These are phyloP conservation scores for Lentinula boryana DNA, from an alignment of 768 basidiomycete species.

Conservation along the genomic window DNA sequence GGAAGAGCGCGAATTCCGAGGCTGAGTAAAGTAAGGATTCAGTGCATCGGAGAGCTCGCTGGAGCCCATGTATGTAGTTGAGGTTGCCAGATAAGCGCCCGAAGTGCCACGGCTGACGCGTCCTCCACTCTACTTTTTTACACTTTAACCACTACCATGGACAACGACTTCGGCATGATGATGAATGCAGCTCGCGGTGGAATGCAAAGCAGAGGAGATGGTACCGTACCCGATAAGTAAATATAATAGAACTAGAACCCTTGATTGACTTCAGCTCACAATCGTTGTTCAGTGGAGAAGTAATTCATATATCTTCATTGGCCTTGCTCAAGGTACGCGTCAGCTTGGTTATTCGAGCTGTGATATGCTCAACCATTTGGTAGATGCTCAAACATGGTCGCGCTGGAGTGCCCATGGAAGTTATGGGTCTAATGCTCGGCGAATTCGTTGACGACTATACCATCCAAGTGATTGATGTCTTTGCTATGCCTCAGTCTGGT, in stretches of 20 bases:
- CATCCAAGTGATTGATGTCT: constrained; percentile 92
- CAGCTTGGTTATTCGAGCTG: background rate
- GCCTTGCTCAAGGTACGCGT: constrained; percentile 85
- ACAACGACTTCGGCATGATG: constrained; percentile 47
- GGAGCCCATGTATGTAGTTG: background rate
- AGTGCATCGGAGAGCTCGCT: constrained; percentile 79
- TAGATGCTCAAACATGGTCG: constrained; percentile 99
- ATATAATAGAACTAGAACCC: constrained; percentile 11
- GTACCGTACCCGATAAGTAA: constrained; percentile 71
- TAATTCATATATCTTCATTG: constrained; percentile 94
- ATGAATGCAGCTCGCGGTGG: constrained; percentile 32
- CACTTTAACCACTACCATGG: constrained; percentile 28
- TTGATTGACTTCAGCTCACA: background rate
- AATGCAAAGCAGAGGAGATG: constrained; percentile 37
- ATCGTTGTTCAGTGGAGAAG: constrained; percentile 63
- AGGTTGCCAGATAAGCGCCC: background rate
- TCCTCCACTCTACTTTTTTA: constrained; percentile 21
- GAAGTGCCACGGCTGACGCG: constrained; percentile 28
- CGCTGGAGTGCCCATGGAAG: constrained; percentile 98
- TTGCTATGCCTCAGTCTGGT: constrained; percentile 98
- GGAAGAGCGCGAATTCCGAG: constrained; percentile 17
- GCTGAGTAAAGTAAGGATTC: constrained; percentile 52
- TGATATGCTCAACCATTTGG: background rate
- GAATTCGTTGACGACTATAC: constrained; percentile 99
- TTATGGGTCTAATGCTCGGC: constrained; percentile 97